Base-by-base conservation (phyloP, 352 stramenopile genomes). In the Globisporangium ultimum region DNA sequence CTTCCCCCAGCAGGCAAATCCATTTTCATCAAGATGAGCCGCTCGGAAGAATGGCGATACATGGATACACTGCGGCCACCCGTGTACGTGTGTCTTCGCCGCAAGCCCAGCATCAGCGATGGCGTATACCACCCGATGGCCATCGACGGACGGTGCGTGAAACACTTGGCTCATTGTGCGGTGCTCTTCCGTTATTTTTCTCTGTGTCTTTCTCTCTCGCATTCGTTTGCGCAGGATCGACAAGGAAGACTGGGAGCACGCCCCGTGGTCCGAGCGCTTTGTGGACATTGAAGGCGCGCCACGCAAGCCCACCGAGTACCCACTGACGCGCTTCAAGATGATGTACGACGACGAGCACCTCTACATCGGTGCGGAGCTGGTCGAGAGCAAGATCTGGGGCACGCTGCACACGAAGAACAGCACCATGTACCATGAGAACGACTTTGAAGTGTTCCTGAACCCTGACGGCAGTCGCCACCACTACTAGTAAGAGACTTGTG, bases 381-480 rank as follows among this genome's bases (percentile, higher is more conserved):
- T 87, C 4, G 86, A 93, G 51, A 54, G 67, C 24, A 73, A 84
- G 57, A 85, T 95, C 55, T 95, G 84, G 84, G 86, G 83, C 21
- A 93, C 80, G 1, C 66, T 91, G 52, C 77, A 58, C 36, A 52
- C 74, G 8, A 78, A 86, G 64, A 91, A 95, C 69, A 75, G 71
- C 13, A 84, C 81, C 17, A 77, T 93, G 73, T 95, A 92, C 68
- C 82, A 95, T 48, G 88, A 97, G 63, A 97, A 95, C 59, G 88
- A 97, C 74, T 96, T 97, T 76, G 90, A 97, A 63, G 81, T 97
- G 10, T 97, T 97, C 58, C 73, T 97, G n/a, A 82, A 97, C 67
- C 85, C 84, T 10, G 74, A 87, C 57, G 83, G 83, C 22, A 90
- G 68, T 53, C 75, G 75, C 63, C 82, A 95, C 59, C 74, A 93